Conservation (phyloP, 495 filamentous ascomycete species). For the Evansstolkia leycettana region DNA sequence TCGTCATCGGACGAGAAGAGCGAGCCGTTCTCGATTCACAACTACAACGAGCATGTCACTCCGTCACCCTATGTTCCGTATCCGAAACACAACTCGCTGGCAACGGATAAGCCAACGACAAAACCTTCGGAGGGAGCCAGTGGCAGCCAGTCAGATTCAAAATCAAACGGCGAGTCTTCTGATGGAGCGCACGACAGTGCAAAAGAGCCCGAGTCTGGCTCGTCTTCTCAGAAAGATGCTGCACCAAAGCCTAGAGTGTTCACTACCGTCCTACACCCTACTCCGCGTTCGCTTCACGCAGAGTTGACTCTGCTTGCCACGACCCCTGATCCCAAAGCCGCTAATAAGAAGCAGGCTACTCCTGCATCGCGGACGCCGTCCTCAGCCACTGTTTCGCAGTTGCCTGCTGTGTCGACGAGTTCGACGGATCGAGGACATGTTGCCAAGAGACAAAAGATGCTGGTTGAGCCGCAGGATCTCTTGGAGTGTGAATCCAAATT, state of each 20-base stretch:
- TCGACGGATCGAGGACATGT: constrained; percentile 34
- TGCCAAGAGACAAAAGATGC: constrained; percentile 65
- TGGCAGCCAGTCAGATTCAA: constrained; percentile 12
- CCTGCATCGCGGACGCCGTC: constrained; percentile 33
- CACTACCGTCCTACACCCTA: constrained; percentile 79
- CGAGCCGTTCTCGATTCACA: constrained; percentile 75
- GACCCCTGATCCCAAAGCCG: constrained; percentile 47
- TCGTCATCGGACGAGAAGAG: constrained; percentile 45
- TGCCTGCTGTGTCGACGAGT: constrained; percentile 54
- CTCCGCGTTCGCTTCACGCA: constrained; percentile 54
- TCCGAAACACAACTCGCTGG: constrained; percentile 46
- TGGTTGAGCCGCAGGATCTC: constrained; percentile 60
- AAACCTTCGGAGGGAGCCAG: constrained; percentile 14
- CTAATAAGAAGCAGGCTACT: constrained; percentile 29
- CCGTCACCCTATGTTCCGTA: constrained; percentile 79
- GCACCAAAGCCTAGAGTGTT: constrained; percentile 49
- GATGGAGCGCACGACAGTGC: constrained; percentile 30
- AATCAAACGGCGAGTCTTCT: constrained; percentile 13
- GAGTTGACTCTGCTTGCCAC: constrained; percentile 67
- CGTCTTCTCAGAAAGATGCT: constrained; percentile 30
- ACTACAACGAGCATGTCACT: constrained; percentile 75
- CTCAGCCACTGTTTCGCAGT: constrained; percentile 41
- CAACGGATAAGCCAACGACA: constrained; percentile 21
- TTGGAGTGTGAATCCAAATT: constrained; percentile 61
- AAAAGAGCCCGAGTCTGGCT: constrained; percentile 31